Evolutionary conservation across 1,284 basidiomycete genomes (phyloP), one percentile per base, ranked within the genome.

Genomic region (Fomitopsis betulina): DNA sequence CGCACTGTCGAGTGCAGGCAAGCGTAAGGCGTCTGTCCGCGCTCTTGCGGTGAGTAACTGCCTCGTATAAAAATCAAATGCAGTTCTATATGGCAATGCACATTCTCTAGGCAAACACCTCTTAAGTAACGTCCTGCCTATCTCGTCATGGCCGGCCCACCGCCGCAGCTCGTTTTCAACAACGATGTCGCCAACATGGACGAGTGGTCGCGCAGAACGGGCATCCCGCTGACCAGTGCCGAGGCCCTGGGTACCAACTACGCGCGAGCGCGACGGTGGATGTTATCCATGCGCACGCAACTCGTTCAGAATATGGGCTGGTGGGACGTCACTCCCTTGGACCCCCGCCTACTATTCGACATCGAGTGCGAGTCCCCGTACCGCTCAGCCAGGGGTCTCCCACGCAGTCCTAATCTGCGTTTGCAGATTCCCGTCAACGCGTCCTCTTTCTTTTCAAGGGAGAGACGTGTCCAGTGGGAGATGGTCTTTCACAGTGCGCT

Each of bases 401-500:
- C 89, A 7, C 86, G 88, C 49, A 86, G 87, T 54, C 89, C 89
- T 55, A 80, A 83, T 66, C 76, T 89, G 63, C 85, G 80, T 53
- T 76, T 91, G 9, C 84, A 89, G 68, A 80, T 91, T 52, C 89
- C 89, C 7, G 76, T 84, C 58, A 83, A 91, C 63, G 89, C 89
- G 51, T 86, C 85, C 33, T 89, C 89, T 19, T 92, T 92, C 73
- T 92, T 92, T 75, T 87, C 86, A 55, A 88, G 89, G 13, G 87
- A 91, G 70, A 78, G 90, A 65, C 82, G 87, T 61, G 81, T 91
- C 47, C 89, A 91, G 68, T 92, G 90, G 89, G 84, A 92, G 71
- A 91, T 92, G 89, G 88, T 91, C 63, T 92, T 92, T 70, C 89
- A 92, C 71, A 85, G 83, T 67, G 88, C 90, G 69, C 84, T 86